Base-by-base conservation (phyloP, 2,329 filamentous ascomycete genomes). In the Chaetomium olivaceum region DNA sequence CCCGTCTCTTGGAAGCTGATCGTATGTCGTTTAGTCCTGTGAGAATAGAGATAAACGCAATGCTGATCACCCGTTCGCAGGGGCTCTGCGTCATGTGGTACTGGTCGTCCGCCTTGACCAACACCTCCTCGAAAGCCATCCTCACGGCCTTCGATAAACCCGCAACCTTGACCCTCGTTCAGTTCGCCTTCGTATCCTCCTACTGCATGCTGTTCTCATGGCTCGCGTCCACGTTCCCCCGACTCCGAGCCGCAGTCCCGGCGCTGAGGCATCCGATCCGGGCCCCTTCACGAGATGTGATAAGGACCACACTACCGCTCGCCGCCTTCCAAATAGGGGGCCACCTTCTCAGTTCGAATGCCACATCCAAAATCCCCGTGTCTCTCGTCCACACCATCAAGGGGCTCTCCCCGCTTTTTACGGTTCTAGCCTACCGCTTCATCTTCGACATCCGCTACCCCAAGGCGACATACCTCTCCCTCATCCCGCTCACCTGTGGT, bases 361-460 rank as follows among this genome's bases (percentile, higher is more conserved):
- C 95, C 31, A 99, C 94, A 36, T 90, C 92, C 59, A 91, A 93
- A 76, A 98, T 99, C 62, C 94, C 95, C 0, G 95, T 99, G 1
- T 98, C 95, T 7, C 85, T 99, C 43, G 95, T 99, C 3, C 95
- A 99, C 78, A 99, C 95, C 0, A 98, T 99, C 80, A 99, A 99
- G 80, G 95, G 95, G 8, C 87, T 99, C 29, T 98, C 94, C 2
- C 95, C 95, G 4, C 83, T 99, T 8, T 96, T 99, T 77, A 99
- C 95, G 0, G 95, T 99, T 51, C 78, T 96, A 63, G 95, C 95
- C 61, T 99, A 99, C 76, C 89, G 95, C 62, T 79, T 96, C 70
- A 84, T 97, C 75, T 96, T 94, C 79, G 85, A 92, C 72, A 96
- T 98, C 67, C 88, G 87, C 70, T 98, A 99, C 77, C 92, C 93